phyloP scores from a whole-genome alignment of 2,329 filamentous ascomycete genomes.

The Samsoniella hepiali region DNA sequence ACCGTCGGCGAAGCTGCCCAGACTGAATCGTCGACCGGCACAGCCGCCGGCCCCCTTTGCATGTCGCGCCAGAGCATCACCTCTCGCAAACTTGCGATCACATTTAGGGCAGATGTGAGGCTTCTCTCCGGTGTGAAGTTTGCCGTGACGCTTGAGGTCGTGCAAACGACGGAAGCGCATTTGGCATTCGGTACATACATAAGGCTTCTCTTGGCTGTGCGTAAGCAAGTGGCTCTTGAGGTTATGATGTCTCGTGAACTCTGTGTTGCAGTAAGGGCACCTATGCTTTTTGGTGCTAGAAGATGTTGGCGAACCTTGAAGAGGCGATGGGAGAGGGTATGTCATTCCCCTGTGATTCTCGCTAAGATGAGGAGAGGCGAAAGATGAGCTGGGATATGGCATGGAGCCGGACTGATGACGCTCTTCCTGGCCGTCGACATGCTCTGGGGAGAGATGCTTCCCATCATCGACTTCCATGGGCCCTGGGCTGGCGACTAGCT shows the following conservation, averaged over 20 bases:
- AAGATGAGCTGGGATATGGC: slow-evolving; percentile 53
- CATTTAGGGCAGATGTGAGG: slow-evolving; percentile 95
- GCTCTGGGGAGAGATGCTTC: slow-evolving; percentile 34
- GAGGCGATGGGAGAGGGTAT: slow-evolving; percentile 49
- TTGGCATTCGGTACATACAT: slow-evolving; percentile 88
- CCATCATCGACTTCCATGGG: slow-evolving; percentile 53
- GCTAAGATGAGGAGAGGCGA: slow-evolving; percentile 40
- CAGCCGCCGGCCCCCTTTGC: slow-evolving; percentile 95
- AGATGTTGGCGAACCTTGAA: slow-evolving; percentile 56
- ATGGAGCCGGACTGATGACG: slow-evolving; percentile 48
- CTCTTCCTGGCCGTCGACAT: slow-evolving; percentile 49
- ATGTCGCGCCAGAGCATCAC: slow-evolving; percentile 90
- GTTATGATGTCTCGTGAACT: slow-evolving; percentile 96
- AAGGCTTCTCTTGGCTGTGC: slow-evolving; percentile 97
- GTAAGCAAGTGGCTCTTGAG: slow-evolving; percentile 96
- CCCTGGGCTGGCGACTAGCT: slow-evolving; percentile 49
- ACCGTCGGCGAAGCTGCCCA: slow-evolving; percentile 76
- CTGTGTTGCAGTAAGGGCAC: slow-evolving; percentile 92
- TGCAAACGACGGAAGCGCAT: slow-evolving; percentile 90
- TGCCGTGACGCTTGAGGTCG: slow-evolving; percentile 92
- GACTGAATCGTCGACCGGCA: slow-evolving; percentile 83
- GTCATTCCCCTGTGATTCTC: slow-evolving; percentile 54
- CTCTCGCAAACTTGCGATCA: slow-evolving; percentile 88
- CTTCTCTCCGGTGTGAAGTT: slow-evolving; percentile 93
- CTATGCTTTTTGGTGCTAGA: slow-evolving; percentile 78